Evolutionary conservation across 73 alveolate genomes (phyloP).

Genomic region (Diophrys appendiculata): DNA sequence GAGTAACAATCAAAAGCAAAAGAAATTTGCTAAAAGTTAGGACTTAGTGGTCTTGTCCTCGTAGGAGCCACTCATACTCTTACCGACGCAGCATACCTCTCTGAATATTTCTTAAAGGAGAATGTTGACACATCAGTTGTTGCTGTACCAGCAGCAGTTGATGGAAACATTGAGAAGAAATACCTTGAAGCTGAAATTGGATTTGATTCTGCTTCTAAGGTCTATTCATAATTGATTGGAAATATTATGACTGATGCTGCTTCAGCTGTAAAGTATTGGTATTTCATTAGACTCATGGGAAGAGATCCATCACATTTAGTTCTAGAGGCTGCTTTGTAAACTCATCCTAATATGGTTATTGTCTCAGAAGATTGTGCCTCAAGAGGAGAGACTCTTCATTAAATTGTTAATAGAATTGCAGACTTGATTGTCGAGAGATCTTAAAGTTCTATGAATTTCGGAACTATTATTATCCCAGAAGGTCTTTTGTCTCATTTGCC

Average conservation of each 20-base stretch:
- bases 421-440: constrained; percentile 71
- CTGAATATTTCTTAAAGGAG: constrained; percentile 76
- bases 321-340: constrained; percentile 82
- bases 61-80: constrained; percentile 92
- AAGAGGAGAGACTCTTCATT: constrained; percentile 70
- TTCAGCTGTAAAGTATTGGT: constrained; percentile 89
- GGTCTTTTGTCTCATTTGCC: constrained; percentile 85
- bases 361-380: constrained; percentile 69
- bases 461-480: constrained; percentile 83
- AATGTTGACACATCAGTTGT: constrained; percentile 71
- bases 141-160: constrained; percentile 86
- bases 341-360: constrained; percentile 82
- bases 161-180: constrained; percentile 76
- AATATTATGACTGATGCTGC: constrained; percentile 82
- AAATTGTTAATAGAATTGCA: constrained; percentile 66
- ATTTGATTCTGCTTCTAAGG: constrained; percentile 84
- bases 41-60: constrained; percentile 81
- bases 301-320: constrained; percentile 92
- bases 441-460: constrained; percentile 62
- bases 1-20: constrained; percentile 22
- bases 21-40: constrained; percentile 44
- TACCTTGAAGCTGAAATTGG: constrained; percentile 79
- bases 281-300: constrained; percentile 91
- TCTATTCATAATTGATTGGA: constrained; percentile 83
- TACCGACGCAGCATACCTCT: constrained; percentile 80